Conservation (phyloP, 805 yeast species). For the Metschnikowia orientalis region DNA sequence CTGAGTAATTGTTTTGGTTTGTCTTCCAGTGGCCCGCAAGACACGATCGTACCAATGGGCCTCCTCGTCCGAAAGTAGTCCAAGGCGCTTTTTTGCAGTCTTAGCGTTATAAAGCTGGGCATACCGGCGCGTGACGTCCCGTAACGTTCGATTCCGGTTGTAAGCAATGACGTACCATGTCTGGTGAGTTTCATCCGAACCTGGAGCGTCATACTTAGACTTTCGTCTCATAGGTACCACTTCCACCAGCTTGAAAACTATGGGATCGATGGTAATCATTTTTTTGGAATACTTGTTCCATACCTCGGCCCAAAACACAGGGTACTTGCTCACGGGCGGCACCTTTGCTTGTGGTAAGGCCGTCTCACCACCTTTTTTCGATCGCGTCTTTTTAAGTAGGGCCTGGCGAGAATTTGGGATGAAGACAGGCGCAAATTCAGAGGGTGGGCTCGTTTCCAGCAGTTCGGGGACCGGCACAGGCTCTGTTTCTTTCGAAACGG, state of each 20-base stretch:
- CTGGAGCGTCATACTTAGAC: constrained; percentile 70
- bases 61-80: constrained; percentile 49
- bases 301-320: constrained; percentile 90
- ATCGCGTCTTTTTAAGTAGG: constrained; percentile 7
- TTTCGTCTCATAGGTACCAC: constrained; percentile 48
- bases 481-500: constrained; percentile 5
- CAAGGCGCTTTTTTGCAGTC: constrained; percentile 67
- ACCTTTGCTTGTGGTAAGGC: no score
- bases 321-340: constrained; percentile 40
- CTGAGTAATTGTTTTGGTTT: constrained; percentile 21
- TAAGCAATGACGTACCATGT: constrained; percentile 75
- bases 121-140: constrained; percentile 86
- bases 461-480: constrained; percentile 2
- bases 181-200: constrained; percentile 51
- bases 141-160: constrained; percentile 57
- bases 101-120: constrained; percentile 67
- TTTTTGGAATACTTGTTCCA: constrained; percentile 71
- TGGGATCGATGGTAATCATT: constrained; percentile 88
- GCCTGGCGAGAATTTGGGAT: constrained; percentile 16
- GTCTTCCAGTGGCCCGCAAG: constrained; percentile 29
- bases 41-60: constrained; percentile 58
- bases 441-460: constrained; percentile 4
- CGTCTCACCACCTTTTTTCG: constrained; percentile 4
- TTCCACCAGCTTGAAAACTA: constrained; percentile 60
- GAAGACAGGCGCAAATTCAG: constrained; percentile 19